These are phyloP conservation scores for Periconia macrospinosa DNA, from an alignment of 2,329 filamentous ascomycete genomes.

Conservation along the genomic window DNA sequence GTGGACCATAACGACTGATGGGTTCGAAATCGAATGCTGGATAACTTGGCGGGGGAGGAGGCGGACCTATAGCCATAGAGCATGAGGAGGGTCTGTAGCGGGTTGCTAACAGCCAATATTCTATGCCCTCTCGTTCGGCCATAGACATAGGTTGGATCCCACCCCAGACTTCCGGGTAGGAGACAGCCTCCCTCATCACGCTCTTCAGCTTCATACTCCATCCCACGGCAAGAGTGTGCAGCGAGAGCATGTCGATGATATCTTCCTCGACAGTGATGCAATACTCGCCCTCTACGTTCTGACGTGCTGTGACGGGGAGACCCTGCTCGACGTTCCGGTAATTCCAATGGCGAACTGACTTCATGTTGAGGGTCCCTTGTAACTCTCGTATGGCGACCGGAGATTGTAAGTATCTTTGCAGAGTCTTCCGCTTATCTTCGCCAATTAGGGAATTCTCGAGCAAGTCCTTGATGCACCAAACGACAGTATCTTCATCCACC, in stretches of 20 bases:
- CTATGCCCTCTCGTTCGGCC: conserved; percentile 14
- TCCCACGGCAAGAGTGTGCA: conserved; percentile 22
- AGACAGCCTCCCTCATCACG: conserved; percentile 7
- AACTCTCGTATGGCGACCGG: conserved; percentile 25
- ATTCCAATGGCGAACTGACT: conserved; percentile 26
- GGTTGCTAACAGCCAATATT: conserved; percentile 21
- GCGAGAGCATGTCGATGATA: conserved; percentile 30
- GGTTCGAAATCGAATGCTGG: neutral
- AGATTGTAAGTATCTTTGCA: conserved; percentile 30
- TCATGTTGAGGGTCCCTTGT: conserved; percentile 24
- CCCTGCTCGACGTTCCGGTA: conserved; percentile 24
- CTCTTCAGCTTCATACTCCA: conserved; percentile 26
- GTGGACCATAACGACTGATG: neutral
- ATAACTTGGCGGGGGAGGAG: conserved; percentile 11
- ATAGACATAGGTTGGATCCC: neutral
- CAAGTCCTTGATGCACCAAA: conserved; percentile 53
- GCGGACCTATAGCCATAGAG: conserved; percentile 5
- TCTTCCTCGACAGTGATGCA: conserved; percentile 29
- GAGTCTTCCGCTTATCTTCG: conserved; percentile 48
- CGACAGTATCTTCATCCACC: conserved; percentile 48
- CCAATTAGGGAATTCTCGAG: conserved; percentile 53
- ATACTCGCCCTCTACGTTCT: conserved; percentile 24
- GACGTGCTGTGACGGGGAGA: conserved; percentile 21
- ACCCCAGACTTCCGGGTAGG: conserved; percentile 3
- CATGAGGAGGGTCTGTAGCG: conserved; percentile 6